Base-by-base conservation (phyloP, 1,284 basidiomycete species). In the Leccinum holopus region DNA sequence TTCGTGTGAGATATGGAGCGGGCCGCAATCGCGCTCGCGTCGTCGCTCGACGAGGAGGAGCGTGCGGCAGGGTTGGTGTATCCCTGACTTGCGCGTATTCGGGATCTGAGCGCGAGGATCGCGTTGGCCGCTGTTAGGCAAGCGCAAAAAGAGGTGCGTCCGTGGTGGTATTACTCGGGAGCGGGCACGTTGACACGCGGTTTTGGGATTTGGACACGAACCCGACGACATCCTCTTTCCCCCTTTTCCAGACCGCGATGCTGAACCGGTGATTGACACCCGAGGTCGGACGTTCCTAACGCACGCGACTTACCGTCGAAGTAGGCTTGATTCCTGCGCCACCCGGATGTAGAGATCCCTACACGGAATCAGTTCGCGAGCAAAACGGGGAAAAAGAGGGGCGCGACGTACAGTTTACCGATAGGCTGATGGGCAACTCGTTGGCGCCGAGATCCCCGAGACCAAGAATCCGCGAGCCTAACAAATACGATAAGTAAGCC, bases 241-340 rank as follows among this genome's bases (percentile, higher is more conserved):
- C 44, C 11, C 1, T 11, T 47, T 47, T 82, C 88, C 90, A 92
- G 54, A 77, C 74, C 58, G 76, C 83, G 49, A 94, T 87, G n/a
- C 80, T 80, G 66, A 89, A 95, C 37, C 91, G 82, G 75, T 96
- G 94, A 70, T 96, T 96, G 54, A 95, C 85, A 2, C 89, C 90
- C 57, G 21, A 21, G 21, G 21, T 21, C 21, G 21, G 21, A 21
- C 21, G 21, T 21, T 21, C 21, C 21, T 21, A 21, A 21, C 21
- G 21, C 21, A 21, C 21, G 21, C 21, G 21, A 21, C 21, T 21
- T 21, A 21, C 21, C 21, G 21, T 21, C 21, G 21, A 21, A 21
- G 21, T 21, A 21, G 21, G 21, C 21, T 21, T 21, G 21, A 21
- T 21, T 21, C 21, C 21, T 21, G 21, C 21, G 21, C 21, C 21